These are phyloP conservation scores for Chaetothyriales sp. DNA, from an alignment of 2,329 filamentous ascomycete genomes.

Conservation along the genomic window DNA sequence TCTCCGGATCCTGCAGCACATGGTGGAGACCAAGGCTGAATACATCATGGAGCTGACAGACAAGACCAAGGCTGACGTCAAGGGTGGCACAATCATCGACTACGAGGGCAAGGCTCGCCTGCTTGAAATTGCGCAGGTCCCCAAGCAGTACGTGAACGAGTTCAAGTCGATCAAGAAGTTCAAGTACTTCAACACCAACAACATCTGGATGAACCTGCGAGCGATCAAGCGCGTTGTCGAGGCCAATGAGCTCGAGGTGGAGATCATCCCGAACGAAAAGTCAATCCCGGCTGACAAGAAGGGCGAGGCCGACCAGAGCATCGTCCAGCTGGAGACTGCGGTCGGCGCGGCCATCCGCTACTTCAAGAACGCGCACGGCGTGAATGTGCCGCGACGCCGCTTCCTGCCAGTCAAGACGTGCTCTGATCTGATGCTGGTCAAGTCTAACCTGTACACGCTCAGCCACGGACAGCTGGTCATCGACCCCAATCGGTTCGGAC, in stretches of 20 bases:
- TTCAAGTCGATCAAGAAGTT: slow-evolving; percentile 99
- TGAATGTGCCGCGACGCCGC: slow-evolving; percentile 91
- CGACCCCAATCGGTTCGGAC: slow-evolving; percentile 89
- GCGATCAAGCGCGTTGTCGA: slow-evolving; percentile 98
- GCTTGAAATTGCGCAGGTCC: slow-evolving; percentile 96
- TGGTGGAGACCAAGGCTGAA: slow-evolving; percentile 92
- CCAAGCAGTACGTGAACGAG: slow-evolving; percentile 99
- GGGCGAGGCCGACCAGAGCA: slow-evolving; percentile 94
- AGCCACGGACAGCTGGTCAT: slow-evolving; percentile 98
- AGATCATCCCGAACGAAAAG: slow-evolving; percentile 99
- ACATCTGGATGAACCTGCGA: slow-evolving; percentile 98
- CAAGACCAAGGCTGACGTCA: slow-evolving; percentile 99
- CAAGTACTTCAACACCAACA: slow-evolving; percentile 99
- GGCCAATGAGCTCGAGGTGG: slow-evolving; percentile 96
- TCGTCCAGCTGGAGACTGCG: slow-evolving; percentile 95
- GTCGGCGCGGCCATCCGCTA: slow-evolving; percentile 97
- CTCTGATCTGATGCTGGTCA: slow-evolving; percentile 98
- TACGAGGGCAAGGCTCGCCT: slow-evolving; percentile 94
- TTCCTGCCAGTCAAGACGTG: slow-evolving; percentile 99
- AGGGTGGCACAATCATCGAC: slow-evolving; percentile 99
- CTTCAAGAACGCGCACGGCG: slow-evolving; percentile 96
- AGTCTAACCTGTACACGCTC: slow-evolving; percentile 96
- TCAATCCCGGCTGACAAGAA: slow-evolving; percentile 98
- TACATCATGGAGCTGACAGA: slow-evolving; percentile 99
- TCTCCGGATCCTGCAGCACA: slow-evolving; percentile 95